Evolutionary conservation across 768 basidiomycete genomes (phyloP).

Genomic region (Lactarius trivialis): DNA sequence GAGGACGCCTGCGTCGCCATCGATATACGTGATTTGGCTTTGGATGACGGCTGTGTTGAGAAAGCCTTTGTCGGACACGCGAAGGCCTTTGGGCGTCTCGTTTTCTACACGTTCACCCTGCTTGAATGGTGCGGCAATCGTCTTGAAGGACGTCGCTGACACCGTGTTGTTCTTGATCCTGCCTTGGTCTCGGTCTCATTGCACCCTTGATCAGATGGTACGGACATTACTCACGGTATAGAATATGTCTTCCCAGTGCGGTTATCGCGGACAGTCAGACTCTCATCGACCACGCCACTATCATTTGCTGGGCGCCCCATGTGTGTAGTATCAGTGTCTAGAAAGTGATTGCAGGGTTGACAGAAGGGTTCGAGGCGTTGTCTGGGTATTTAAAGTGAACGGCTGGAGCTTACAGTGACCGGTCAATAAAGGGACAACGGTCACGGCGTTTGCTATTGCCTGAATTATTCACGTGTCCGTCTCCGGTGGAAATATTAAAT

Average conservation of each 20-base stretch:
- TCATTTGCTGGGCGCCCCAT: slow-evolving; percentile 18
- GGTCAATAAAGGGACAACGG: too few relatives aligned
- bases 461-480: slow-evolving; percentile 8
- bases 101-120: slow-evolving; percentile 69
- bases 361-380: neutral
- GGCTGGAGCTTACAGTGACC: neutral
- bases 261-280: slow-evolving; percentile 71
- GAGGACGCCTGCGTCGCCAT: slow-evolving; percentile 70
- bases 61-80: slow-evolving; percentile 75
- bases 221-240: slow-evolving; percentile 51
- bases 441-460: too few relatives aligned
- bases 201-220: neutral
- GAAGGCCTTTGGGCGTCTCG: slow-evolving; percentile 74
- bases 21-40: slow-evolving; percentile 84
- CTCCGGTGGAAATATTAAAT: slow-evolving; percentile 5
- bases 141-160: slow-evolving; percentile 75
- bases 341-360: neutral
- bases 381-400: neutral
- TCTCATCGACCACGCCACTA: slow-evolving; percentile 16
- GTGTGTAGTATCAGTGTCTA: neutral
- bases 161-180: slow-evolving; percentile 81
- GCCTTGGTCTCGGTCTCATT: neutral
- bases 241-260: slow-evolving; percentile 74
- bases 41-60: slow-evolving; percentile 76
- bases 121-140: slow-evolving; percentile 51